phyloP scores from a whole-genome alignment of 495 filamentous ascomycete species.

The Hypoxylon fuscum region DNA sequence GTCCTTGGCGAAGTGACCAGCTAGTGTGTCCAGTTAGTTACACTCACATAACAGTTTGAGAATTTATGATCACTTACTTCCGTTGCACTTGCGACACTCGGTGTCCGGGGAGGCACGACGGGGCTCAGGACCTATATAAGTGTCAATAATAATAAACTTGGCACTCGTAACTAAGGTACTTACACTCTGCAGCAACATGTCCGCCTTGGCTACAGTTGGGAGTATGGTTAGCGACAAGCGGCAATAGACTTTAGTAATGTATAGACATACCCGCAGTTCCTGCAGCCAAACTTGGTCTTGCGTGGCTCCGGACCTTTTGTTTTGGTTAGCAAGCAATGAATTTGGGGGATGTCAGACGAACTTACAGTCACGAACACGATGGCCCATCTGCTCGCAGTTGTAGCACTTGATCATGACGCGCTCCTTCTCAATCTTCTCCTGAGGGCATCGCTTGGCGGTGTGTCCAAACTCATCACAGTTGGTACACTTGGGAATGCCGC shows the following conservation, averaged over 20 bases:
- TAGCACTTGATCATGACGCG: conserved; percentile 71
- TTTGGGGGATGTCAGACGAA: conserved; percentile 28
- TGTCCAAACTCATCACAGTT: conserved; percentile 84
- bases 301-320: conserved; percentile 59
- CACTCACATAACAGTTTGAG: neutral
- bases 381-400: conserved; percentile 76
- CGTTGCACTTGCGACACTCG: conserved; percentile 81
- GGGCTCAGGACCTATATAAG: conserved; percentile 64
- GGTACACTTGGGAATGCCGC: conserved; percentile 70
- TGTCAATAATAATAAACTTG: conserved; percentile 53
- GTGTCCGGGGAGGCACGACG: conserved; percentile 71
- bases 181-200: conserved; percentile 54
- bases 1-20: conserved; percentile 84
- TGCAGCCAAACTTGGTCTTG: conserved; percentile 72
- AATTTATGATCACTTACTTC: conserved; percentile 59
- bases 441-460: conserved; percentile 67
- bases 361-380: conserved; percentile 75
- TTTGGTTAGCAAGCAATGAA: conserved; percentile 40
- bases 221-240: neutral
- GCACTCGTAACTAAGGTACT: conserved; percentile 33
- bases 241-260: neutral
- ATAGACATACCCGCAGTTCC: conserved; percentile 77
- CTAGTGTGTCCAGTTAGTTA: conserved; percentile 51
- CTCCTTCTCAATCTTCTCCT: conserved; percentile 62
- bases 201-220: conserved; percentile 45